Evolutionary conservation across 805 yeast species (phyloP).

Genomic region (Nematodospora valgi): DNA sequence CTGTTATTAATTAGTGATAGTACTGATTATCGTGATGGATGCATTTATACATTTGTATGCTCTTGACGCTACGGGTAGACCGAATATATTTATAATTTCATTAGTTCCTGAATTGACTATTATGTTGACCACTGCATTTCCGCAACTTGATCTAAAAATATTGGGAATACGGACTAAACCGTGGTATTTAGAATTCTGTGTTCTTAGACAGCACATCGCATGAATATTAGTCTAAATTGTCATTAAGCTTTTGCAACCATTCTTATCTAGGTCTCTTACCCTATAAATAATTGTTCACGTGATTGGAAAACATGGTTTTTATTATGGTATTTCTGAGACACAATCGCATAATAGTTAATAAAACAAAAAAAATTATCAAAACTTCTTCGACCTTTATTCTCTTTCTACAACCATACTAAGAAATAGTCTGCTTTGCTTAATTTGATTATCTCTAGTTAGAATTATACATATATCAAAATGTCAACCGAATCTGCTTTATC

Average conservation of each 20-base stretch:
- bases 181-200: slow-evolving; percentile 23
- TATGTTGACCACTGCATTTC: slow-evolving; percentile 27
- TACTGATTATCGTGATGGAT: too few relatives aligned
- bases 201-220: slow-evolving; percentile 18
- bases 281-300: too few relatives aligned
- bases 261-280: too few relatives aligned
- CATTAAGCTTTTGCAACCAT: too few relatives aligned
- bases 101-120: slow-evolving; percentile 34
- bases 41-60: slow-evolving; percentile 37
- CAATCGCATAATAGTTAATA: too few relatives aligned
- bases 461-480: slow-evolving; percentile 32
- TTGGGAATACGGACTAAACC: slow-evolving; percentile 31
- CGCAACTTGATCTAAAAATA: slow-evolving; percentile 18
- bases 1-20: slow-evolving; percentile 37
- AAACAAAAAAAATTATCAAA: slow-evolving; percentile 3
- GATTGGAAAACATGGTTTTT: too few relatives aligned
- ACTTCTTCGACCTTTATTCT: slow-evolving; percentile 1
- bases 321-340: too few relatives aligned
- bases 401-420: slow-evolving; percentile 28
- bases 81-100: slow-evolving; percentile 33
- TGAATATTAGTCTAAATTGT: too few relatives aligned
- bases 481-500: slow-evolving; percentile 48
- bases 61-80: slow-evolving; percentile 33
- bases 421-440: slow-evolving; percentile 50
- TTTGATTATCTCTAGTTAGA: slow-evolving; percentile 46